Evolutionary conservation across 2,329 filamentous ascomycete genomes (phyloP).

Genomic region (Coniochaeta sp.): DNA sequence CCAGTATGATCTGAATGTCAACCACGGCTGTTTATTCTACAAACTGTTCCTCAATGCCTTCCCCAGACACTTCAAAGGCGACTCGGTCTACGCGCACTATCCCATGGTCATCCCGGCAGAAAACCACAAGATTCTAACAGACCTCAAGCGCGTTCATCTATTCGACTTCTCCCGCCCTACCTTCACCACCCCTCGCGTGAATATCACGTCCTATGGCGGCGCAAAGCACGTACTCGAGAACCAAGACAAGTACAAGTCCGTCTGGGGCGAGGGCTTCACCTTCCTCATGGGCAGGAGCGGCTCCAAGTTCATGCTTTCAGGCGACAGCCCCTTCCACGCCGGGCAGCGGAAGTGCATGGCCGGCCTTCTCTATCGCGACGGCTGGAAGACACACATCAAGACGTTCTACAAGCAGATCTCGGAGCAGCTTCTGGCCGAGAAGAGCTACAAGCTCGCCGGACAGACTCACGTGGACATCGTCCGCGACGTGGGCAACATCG

Average conservation of each 20-base stretch:
- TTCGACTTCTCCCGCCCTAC: constrained; percentile 63
- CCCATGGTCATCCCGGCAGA: constrained; percentile 65
- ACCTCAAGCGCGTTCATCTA: constrained; percentile 56
- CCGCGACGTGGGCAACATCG: constrained; percentile 61
- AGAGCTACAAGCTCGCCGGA: constrained; percentile 54
- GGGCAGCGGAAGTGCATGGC: constrained; percentile 45
- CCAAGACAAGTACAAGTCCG: constrained; percentile 52
- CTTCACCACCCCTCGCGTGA: constrained; percentile 39
- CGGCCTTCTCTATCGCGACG: constrained; percentile 50
- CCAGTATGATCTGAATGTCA: constrained; percentile 63
- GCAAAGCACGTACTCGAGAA: constrained; percentile 56
- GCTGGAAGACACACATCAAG: constrained; percentile 57
- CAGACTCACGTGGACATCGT: constrained; percentile 64
- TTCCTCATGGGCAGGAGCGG: constrained; percentile 50
- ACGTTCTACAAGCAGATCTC: constrained; percentile 59
- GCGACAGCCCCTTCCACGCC: constrained; percentile 38
- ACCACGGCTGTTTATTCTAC: constrained; percentile 79
- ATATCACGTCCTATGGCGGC: constrained; percentile 53
- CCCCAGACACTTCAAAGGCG: constrained; percentile 67
- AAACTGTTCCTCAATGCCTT: constrained; percentile 76
- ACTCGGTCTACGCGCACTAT: constrained; percentile 77
- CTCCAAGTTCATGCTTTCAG: constrained; percentile 48
- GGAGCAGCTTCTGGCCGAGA: constrained; percentile 52
- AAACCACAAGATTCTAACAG: constrained; percentile 62
- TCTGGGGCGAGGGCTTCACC: constrained; percentile 57